Base-by-base conservation (phyloP, 768 basidiomycete species). In the Arthromyces matolae region DNA sequence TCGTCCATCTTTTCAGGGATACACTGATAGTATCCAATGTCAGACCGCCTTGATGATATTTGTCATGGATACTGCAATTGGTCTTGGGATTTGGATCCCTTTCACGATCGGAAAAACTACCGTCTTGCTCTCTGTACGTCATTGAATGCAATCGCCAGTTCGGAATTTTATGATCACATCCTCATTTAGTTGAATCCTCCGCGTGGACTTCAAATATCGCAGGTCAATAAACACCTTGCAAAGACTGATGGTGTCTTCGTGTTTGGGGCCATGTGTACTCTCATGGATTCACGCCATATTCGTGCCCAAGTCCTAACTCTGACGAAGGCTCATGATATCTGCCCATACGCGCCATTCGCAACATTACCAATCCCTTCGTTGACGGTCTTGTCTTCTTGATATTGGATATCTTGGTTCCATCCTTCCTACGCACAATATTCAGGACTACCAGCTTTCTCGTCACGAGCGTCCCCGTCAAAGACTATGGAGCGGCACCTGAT, bases 81-180 rank as follows among this genome's bases (percentile, higher is more conserved):
- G 84, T 16, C 61, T 91, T 18, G 82, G 89, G 9, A 68, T 96
- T 29, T 93, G 85, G 80, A 64, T 92, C 32, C 95, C 95, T 0
- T 93, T 90, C 65, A 88, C 86, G 0, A 69, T 96, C n/a, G 95
- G 95, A 5, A 95, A 93, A 65, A 79, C 86, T 0, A 70, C 83
- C 4, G 87, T 88, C 3, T 69, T 93, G 8, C 67, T 96, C 39
- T 80, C 83, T 6, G 92, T 93, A 62, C 49, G 87, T 76, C 6
- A 55, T n/a, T n/a, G n/a, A n/a, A n/a, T n/a, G n/a, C n/a, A n/a
- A n/a, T n/a, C n/a, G n/a, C n/a, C n/a, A n/a, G n/a, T n/a, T n/a
- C n/a, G n/a, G n/a, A n/a, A n/a, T n/a, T n/a, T n/a, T n/a, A n/a
- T n/a, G n/a, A n/a, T n/a, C n/a, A n/a, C n/a, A n/a, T n/a, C n/a